These are phyloP conservation scores for Sicyos edulis DNA, from an alignment of 306 rosid genomes.

Conservation along the genomic window DNA sequence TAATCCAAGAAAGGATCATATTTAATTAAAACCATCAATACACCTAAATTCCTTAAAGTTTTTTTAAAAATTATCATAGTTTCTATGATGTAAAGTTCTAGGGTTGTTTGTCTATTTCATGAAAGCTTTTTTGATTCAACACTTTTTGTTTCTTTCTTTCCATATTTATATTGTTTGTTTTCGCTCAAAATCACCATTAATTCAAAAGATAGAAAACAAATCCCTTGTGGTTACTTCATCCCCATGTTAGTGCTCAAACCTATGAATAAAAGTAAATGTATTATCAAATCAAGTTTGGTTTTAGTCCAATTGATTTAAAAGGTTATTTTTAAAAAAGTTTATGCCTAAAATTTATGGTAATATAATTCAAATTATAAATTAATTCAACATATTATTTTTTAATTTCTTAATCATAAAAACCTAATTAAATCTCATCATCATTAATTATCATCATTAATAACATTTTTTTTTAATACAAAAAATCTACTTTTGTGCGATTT, in stretches of 20 bases:
- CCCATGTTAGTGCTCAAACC: slow-evolving; percentile 5
- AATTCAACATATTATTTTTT: neutral
- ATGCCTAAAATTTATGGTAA: neutral
- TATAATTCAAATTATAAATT: neutral
- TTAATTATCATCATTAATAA: too few relatives aligned
- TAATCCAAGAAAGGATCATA: neutral
- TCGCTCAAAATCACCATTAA: neutral
- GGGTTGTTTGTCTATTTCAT: neutral
- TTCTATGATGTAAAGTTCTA: neutral
- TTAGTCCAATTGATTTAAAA: neutral
- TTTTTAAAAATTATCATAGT: too few relatives aligned
- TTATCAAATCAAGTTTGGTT: neutral
- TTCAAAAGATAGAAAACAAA: neutral
- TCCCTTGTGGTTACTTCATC: neutral
- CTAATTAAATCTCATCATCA: too few relatives aligned
- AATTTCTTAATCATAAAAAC: neutral
- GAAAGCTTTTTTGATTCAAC: neutral
- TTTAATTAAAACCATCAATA: neutral
- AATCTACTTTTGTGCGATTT: too few relatives aligned
- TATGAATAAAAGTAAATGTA: neutral
- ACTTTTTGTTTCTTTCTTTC: neutral
- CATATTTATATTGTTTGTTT: neutral
- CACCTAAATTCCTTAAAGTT: too few relatives aligned
- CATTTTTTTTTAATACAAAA: too few relatives aligned
- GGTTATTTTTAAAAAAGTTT: neutral